Percentiles rank a stretch among this genome's conserved stretches.
These are phyloP conservation scores for Fallopia convolvulus DNA, from an alignment of 148 eudicot species.

Conservation along the genomic window DNA sequence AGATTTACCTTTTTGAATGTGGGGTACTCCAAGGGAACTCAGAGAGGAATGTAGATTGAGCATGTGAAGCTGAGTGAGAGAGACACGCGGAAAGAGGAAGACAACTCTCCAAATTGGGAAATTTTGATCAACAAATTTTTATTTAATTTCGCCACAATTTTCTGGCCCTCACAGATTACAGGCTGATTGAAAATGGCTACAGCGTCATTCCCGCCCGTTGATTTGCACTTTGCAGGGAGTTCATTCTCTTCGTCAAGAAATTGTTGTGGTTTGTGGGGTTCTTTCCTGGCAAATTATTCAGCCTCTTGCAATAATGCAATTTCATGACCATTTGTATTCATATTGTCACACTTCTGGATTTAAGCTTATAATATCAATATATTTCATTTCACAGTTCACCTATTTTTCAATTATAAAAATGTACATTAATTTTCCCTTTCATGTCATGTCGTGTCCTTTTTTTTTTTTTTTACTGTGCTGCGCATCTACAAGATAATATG, in stretches of 20 bases:
- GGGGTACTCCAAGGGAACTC: constrained; percentile 17
- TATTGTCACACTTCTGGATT: background rate
- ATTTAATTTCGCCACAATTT: background rate
- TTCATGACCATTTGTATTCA: background rate
- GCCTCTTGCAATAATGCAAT: background rate
- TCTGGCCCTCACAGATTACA: background rate
- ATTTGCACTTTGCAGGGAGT: background rate
- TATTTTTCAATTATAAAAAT: too few species aligned
- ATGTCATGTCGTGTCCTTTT: too few species aligned
- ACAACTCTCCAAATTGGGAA: background rate
- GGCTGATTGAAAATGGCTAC: background rate
- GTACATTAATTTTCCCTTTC: too few species aligned
- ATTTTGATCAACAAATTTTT: constrained; percentile 5
- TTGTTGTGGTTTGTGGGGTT: constrained; percentile 7
- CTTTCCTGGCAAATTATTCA: background rate
- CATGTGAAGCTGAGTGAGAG: constrained; percentile 19
- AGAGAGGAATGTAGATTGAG: constrained; percentile 9
- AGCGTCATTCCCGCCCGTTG: constrained; percentile 33
- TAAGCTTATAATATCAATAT: background rate
- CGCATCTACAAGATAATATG: too few species aligned
- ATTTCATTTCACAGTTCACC: background rate
- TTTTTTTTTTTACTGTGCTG: too few species aligned
- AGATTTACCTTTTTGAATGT: constrained; percentile 8
- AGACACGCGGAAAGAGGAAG: constrained; percentile 13
- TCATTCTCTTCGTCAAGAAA: background rate